Conservation (phyloP, 176 grass and related monocot species). For the Hordeum vulgare region MorexV3_pseudomolecules_assembly NC_058524.1:510796288-510796787, state of each 20-base stretch:
- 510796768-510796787: conserved; percentile 29
- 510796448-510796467: background rate
- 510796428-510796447: background rate
- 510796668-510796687: background rate
- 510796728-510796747: conserved; percentile 12
- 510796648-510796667: background rate
- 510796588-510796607: conserved; percentile 71
- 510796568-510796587: conserved; percentile 92
- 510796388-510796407: background rate
- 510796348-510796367: background rate
- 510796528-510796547: background rate
- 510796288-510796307: conserved; percentile 2
- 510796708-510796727: conserved; percentile 28
- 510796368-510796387: background rate
- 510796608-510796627: conserved; percentile 55
- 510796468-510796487: background rate
- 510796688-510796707: background rate
- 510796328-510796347: background rate
- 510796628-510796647: conserved; percentile 23
- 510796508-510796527: background rate
- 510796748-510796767: background rate
- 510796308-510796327: conserved; percentile 7
- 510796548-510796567: conserved; percentile 90
- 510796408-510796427: background rate
- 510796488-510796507: background rate